A percentile compares a stretch with the other conserved stretches of the same genome.
Evolutionary conservation across 805 yeast species (phyloP).

Genomic region (Candida palmyrensis): DNA sequence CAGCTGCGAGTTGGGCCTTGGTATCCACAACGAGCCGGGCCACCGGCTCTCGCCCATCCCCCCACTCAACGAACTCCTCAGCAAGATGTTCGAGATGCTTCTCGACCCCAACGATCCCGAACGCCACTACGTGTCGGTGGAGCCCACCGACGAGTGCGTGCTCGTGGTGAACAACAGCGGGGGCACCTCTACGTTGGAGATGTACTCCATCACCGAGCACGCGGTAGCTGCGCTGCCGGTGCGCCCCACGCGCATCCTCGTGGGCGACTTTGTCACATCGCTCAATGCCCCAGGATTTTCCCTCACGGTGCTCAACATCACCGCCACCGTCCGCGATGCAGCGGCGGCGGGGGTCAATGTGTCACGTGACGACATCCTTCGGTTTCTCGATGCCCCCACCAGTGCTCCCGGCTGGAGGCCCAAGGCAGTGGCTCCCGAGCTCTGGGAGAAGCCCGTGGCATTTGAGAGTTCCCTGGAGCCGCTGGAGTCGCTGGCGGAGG

Average conservation of each 20-base stretch:
- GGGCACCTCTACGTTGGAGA: conserved; percentile 78
- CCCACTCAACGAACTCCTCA: conserved; percentile 51
- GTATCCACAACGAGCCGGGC: conserved; percentile 95
- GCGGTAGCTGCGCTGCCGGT: conserved; percentile 49
- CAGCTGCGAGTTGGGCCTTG: conserved; percentile 96
- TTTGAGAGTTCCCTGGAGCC: conserved; percentile 24
- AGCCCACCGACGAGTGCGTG: conserved; percentile 57
- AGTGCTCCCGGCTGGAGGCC: conserved; percentile 82
- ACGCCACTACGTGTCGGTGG: conserved; percentile 74
- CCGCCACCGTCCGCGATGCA: conserved; percentile 46
- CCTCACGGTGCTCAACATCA: conserved; percentile 69
- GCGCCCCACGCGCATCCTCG: conserved; percentile 62
- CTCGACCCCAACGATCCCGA: conserved; percentile 63
- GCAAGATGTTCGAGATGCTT: conserved; percentile 56
- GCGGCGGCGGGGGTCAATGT: conserved; percentile 17
- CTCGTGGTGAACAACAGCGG: conserved; percentile 82
- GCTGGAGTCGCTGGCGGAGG: conserved; percentile 22
- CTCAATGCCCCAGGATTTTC: conserved; percentile 91
- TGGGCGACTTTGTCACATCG: conserved; percentile 83
- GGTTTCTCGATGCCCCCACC: conserved; percentile 64
- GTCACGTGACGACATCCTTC: conserved; percentile 27
- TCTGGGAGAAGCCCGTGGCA: conserved; percentile 22
- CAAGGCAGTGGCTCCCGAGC: conserved; percentile 22
- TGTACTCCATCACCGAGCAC: conserved; percentile 65
- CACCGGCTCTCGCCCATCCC: conserved; percentile 63